These are phyloP conservation scores for Diplodia intermedia DNA, from an alignment of 2,329 filamentous ascomycete species.

Conservation along the genomic window DNA sequence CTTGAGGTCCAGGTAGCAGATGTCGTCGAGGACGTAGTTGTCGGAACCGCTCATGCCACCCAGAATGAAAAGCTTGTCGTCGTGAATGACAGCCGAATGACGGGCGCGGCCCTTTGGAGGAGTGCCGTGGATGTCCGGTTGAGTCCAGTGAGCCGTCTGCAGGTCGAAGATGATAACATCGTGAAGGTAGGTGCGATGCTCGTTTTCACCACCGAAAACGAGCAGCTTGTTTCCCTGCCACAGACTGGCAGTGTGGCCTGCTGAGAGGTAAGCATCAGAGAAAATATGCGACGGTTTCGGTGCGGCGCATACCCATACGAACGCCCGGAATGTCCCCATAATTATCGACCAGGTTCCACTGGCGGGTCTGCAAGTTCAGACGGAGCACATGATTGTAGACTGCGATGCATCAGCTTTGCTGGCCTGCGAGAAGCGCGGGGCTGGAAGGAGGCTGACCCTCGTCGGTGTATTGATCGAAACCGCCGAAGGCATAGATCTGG, in stretches of 20 bases:
- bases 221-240: slow-evolving; percentile 95
- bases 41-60: slow-evolving; percentile 95
- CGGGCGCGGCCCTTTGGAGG: slow-evolving; percentile 88
- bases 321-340: slow-evolving; percentile 98
- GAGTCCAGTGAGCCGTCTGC: slow-evolving; percentile 92
- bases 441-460: slow-evolving; percentile 64
- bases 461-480: slow-evolving; percentile 98
- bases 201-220: slow-evolving; percentile 97
- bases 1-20: slow-evolving; percentile 95
- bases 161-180: slow-evolving; percentile 97
- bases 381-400: slow-evolving; percentile 97
- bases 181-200: slow-evolving; percentile 92
- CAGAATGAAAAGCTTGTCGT: slow-evolving; percentile 95
- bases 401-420: slow-evolving; percentile 38
- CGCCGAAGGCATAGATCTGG: slow-evolving; percentile 96
- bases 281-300: slow-evolving; percentile 22
- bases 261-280: slow-evolving; percentile 7
- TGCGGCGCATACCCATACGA: slow-evolving; percentile 76
- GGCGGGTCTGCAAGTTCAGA: slow-evolving; percentile 83
- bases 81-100: slow-evolving; percentile 91
- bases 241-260: slow-evolving; percentile 91
- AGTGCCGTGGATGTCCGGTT: slow-evolving; percentile 83
- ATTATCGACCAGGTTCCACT: slow-evolving; percentile 97
- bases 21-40: slow-evolving; percentile 90
- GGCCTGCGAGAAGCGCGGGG: slow-evolving; percentile 14